phyloP scores from a whole-genome alignment of 2,329 filamentous ascomycete genomes.

The Beauveria scarabaeidicola region DNA sequence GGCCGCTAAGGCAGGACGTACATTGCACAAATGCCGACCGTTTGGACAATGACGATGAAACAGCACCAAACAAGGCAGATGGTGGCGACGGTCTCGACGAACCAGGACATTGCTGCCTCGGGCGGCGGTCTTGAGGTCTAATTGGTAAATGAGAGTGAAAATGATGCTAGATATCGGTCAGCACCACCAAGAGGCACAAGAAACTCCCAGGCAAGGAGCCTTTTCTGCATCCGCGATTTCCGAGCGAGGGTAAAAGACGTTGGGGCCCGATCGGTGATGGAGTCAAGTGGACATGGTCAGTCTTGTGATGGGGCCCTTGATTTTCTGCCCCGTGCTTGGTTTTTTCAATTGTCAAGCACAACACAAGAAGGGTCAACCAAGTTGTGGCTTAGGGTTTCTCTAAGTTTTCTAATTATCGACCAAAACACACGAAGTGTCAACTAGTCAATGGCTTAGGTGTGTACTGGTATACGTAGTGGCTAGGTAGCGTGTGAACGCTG shows the following conservation, averaged over 20 bases:
- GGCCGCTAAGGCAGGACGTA: slow-evolving; percentile 22
- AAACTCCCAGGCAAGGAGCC: background rate
- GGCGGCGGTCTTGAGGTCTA: background rate
- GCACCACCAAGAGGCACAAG: background rate
- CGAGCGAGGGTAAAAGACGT: background rate
- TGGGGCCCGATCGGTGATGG: background rate
- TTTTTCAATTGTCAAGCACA: too few species aligned
- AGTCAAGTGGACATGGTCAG: background rate
- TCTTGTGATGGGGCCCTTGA: slow-evolving; percentile 2
- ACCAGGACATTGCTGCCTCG: slow-evolving; percentile 19
- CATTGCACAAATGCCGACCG: slow-evolving; percentile 49
- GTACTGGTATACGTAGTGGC: too few species aligned
- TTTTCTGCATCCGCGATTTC: slow-evolving; percentile 2
- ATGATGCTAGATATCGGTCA: background rate
- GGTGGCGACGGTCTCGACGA: slow-evolving; percentile 33
- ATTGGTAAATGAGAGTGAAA: background rate
- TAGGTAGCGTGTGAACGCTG: too few species aligned
- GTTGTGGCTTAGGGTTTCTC: too few species aligned
- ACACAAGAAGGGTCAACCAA: too few species aligned
- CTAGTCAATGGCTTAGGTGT: too few species aligned
- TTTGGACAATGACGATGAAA: slow-evolving; percentile 44
- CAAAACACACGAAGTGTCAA: too few species aligned
- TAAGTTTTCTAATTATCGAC: too few species aligned
- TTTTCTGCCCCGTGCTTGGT: background rate
- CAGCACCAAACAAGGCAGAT: slow-evolving; percentile 45